phyloP scores from a whole-genome alignment of 495 filamentous ascomycete species.

The Oidiodendron maius region DNA sequence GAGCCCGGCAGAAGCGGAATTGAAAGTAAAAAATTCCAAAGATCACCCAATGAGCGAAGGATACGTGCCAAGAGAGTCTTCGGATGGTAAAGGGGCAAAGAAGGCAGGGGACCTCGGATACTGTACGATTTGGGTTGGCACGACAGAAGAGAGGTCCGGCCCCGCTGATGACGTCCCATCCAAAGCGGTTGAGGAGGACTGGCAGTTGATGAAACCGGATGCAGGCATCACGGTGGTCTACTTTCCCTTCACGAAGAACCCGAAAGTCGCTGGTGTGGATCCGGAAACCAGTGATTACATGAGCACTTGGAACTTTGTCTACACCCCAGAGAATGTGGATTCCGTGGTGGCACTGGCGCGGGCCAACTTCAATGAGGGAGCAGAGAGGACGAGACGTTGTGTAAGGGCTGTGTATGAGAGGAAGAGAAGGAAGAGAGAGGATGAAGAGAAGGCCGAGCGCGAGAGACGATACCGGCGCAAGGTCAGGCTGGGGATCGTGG shows the following conservation, averaged over 20 bases:
- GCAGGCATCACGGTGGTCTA: slow-evolving; percentile 89
- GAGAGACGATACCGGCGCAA: slow-evolving; percentile 39
- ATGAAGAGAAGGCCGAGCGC: slow-evolving; percentile 44
- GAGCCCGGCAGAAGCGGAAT: slow-evolving; percentile 50
- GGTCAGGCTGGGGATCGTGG: slow-evolving; percentile 34
- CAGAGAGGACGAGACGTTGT: slow-evolving; percentile 64
- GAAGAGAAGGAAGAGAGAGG: slow-evolving; percentile 65
- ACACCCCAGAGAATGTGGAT: slow-evolving; percentile 81
- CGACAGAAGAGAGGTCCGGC: slow-evolving; percentile 57
- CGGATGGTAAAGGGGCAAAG: slow-evolving; percentile 18
- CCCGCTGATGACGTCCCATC: slow-evolving; percentile 53
- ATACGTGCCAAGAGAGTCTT: slow-evolving; percentile 12
- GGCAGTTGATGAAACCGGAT: slow-evolving; percentile 66
- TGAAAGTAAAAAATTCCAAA: slow-evolving; percentile 59
- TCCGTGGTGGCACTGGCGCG: slow-evolving; percentile 72
- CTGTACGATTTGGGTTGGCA: slow-evolving; percentile 95
- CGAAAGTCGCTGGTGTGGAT: slow-evolving; percentile 69
- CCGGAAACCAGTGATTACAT: slow-evolving; percentile 77
- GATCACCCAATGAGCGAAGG: slow-evolving; percentile 22
- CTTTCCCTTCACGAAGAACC: slow-evolving; percentile 82
- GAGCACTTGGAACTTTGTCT: slow-evolving; percentile 96
- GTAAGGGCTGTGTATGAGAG: slow-evolving; percentile 92
- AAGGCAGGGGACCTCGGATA: slow-evolving; percentile 64
- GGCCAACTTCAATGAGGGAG: slow-evolving; percentile 80
- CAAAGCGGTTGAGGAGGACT: slow-evolving; percentile 57